Percentiles rank a stretch among this genome's conserved stretches.
Evolutionary conservation across 805 yeast genomes (phyloP).

Genomic region (Candida tibetensis): DNA sequence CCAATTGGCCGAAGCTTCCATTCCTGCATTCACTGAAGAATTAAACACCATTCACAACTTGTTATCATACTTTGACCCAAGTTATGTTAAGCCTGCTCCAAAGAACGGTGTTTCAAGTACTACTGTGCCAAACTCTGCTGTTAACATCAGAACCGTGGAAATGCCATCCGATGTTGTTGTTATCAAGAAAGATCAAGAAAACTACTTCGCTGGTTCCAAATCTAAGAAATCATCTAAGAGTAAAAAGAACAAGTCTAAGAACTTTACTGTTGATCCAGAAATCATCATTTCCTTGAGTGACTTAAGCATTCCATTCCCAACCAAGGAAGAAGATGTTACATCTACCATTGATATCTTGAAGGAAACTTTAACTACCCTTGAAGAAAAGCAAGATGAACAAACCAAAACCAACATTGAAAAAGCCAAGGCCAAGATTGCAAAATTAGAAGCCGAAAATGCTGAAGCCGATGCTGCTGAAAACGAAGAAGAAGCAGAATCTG

Average conservation of each 20-base stretch:
- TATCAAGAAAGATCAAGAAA: constrained; percentile 60
- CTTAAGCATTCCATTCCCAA: constrained; percentile 76
- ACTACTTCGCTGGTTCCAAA: constrained; percentile 50
- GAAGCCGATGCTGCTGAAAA: constrained; percentile 28
- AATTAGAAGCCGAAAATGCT: constrained; percentile 52
- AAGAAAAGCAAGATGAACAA: constrained; percentile 72
- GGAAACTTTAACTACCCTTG: constrained; percentile 66
- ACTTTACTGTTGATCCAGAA: constrained; percentile 75
- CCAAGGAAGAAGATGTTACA: constrained; percentile 67
- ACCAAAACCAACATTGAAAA: constrained; percentile 72
- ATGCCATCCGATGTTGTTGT: constrained; percentile 64
- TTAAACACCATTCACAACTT: constrained; percentile 72
- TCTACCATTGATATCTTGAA: constrained; percentile 63
- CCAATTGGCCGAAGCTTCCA: constrained; percentile 67
- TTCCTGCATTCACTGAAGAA: constrained; percentile 83
- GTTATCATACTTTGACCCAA: constrained; percentile 73
- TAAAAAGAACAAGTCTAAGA: constrained; percentile 52
- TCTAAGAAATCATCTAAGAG: constrained; percentile 42
- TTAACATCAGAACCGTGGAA: constrained; percentile 49
- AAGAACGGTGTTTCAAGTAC: constrained; percentile 20
- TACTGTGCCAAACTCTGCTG: constrained; percentile 20
- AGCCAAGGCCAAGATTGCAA: constrained; percentile 75
- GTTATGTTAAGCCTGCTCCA: constrained; percentile 58
- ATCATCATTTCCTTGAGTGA: constrained; percentile 74
- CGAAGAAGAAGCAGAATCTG: constrained; percentile 41